phyloP scores from a whole-genome alignment of 2,329 filamentous ascomycete genomes.

The Pestalotiopsis fici region DNA sequence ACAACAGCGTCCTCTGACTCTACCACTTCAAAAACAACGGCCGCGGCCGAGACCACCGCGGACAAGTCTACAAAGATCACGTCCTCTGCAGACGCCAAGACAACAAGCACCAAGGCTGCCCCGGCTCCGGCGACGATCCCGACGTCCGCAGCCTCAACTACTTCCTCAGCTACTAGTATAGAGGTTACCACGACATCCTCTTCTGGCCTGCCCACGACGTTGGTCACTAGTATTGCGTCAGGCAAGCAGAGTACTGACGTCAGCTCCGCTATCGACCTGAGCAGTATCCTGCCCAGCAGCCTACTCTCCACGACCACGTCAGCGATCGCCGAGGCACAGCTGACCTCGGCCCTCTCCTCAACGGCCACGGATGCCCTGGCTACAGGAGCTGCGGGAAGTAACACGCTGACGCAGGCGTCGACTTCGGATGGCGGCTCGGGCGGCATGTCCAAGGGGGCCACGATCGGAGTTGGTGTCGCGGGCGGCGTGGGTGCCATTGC shows the following conservation, averaged over 20 bases:
- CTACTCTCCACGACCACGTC: neutral
- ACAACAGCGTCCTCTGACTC: neutral
- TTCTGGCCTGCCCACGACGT: neutral
- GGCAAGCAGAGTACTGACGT: neutral
- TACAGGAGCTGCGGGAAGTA: neutral
- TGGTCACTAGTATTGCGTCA: neutral
- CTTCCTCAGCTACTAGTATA: neutral
- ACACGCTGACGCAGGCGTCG: neutral
- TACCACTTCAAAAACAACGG: neutral
- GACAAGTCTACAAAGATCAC: neutral
- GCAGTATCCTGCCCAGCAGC: neutral
- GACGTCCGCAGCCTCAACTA: neutral
- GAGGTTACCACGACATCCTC: neutral
- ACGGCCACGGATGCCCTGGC: neutral
- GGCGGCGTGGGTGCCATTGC: conserved; percentile 26
- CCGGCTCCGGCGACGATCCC: neutral
- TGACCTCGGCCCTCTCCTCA: neutral
- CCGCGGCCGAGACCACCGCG: neutral
- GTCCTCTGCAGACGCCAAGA: neutral
- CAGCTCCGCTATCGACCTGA: neutral
- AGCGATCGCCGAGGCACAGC: neutral
- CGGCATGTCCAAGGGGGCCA: conserved; percentile 21
- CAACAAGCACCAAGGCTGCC: neutral
- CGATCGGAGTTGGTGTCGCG: conserved; percentile 26
- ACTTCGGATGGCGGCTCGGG: neutral